Evolutionary conservation across 371 early-diverging fungal species (phyloP).

Genomic region (Mucor sp.): DNA sequence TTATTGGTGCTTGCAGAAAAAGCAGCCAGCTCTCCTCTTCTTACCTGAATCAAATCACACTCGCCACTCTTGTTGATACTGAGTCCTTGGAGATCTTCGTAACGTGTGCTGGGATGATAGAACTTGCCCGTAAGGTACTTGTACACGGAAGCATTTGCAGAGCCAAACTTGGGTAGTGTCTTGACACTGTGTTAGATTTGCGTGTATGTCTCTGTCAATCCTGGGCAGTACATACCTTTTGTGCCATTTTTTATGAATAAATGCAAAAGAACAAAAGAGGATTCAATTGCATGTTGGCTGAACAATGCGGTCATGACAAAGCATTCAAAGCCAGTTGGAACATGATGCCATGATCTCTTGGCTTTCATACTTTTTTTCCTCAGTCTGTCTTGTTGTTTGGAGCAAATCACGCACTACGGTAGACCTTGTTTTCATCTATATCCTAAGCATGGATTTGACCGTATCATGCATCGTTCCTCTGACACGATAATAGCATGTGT

Average conservation of each 20-base stretch:
- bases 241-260: neutral
- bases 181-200: neutral
- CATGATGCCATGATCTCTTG: neutral
- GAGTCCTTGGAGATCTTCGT: constrained; percentile 65
- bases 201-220: neutral
- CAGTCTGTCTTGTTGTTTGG: no score
- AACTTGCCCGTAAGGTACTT: constrained; percentile 70
- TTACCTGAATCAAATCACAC: constrained; percentile 62
- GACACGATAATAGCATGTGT: no score
- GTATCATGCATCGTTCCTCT: no score
- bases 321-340: neutral
- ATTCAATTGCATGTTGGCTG: neutral
- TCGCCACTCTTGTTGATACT: constrained; percentile 71
- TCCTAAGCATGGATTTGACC: no score
- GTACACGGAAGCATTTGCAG: constrained; percentile 44
- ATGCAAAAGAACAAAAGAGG: neutral
- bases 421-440: no score
- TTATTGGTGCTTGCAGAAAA: neutral
- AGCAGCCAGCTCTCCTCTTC: neutral
- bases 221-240: neutral
- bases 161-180: constrained; percentile 30
- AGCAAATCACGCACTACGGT: no score
- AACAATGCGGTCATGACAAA: neutral
- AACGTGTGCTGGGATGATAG: constrained; percentile 64
- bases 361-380: no score